A percentile compares a stretch with the other conserved stretches of the same genome.
Conservation (phyloP, 2,329 filamentous ascomycete genomes). For the Exophiala phaeomuriformis region DNA sequence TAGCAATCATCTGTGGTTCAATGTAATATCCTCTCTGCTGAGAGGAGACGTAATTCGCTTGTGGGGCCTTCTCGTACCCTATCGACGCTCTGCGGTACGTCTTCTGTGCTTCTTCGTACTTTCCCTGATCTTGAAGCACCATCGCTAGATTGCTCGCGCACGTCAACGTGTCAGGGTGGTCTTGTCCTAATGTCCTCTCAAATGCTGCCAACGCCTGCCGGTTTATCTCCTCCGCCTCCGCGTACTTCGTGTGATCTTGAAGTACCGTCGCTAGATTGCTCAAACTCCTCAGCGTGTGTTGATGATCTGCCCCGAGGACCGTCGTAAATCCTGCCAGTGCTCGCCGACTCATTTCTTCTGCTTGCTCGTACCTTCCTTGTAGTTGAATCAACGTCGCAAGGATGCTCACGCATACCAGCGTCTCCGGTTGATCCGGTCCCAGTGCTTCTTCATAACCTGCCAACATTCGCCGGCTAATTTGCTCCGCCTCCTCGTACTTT, state of each 20-base stretch:
- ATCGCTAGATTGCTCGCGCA: neutral
- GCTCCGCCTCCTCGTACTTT: no score
- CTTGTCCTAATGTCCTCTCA: neutral
- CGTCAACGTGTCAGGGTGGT: neutral
- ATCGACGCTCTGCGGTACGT: no score
- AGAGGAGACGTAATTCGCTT: no score
- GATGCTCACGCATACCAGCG: no score
- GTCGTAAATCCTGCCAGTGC: conserved; percentile 18
- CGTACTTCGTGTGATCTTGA: neutral
- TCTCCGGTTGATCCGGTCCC: no score
- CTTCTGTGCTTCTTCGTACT: neutral
- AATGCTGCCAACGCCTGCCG: neutral
- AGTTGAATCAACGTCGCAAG: neutral
- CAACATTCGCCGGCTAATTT: no score
- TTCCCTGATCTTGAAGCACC: neutral
- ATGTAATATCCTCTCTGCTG: no score
- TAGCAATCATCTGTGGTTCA: no score
- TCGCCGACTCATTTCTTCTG: conserved; percentile 21
- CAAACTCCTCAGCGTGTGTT: conserved; percentile 14
- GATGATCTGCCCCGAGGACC: conserved; percentile 25
- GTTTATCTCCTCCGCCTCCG: neutral
- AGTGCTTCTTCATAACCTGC: no score
- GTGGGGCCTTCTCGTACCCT: no score
- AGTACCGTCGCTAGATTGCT: neutral
- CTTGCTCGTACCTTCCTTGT: conserved; percentile 22